Conservation (phyloP, 305 asterid genomes). For the Withania somnifera region DNA sequence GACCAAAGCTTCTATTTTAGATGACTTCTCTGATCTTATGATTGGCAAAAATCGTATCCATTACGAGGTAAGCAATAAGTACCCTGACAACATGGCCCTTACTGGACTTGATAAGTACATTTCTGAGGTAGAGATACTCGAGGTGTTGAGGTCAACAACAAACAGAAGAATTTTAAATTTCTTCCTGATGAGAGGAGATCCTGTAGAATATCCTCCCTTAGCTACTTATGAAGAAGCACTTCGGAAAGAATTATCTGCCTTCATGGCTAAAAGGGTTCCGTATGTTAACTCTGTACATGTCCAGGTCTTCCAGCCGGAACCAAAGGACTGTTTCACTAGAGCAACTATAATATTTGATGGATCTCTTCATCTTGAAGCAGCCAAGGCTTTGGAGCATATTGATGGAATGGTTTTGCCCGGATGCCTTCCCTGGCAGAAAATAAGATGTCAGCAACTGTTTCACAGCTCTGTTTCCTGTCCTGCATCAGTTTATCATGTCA, state of each 20-base stretch:
- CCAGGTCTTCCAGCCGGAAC: conserved; percentile 57
- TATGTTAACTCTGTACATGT: conserved; percentile 43
- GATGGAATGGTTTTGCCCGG: conserved; percentile 71
- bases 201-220: conserved; percentile 42
- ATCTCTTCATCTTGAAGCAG: conserved; percentile 80
- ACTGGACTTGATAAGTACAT: conserved; percentile 42
- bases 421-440: conserved; percentile 71
- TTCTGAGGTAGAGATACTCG: conserved; percentile 48
- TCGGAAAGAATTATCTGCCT: conserved; percentile 48
- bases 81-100: conserved; percentile 27
- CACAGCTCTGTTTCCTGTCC: conserved; percentile 72
- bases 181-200: conserved; percentile 46
- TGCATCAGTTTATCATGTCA: conserved; percentile 54
- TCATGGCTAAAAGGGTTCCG: conserved; percentile 59
- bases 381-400: conserved; percentile 70
- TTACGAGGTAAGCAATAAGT: conserved; percentile 29
- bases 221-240: conserved; percentile 62
- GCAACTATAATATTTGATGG: conserved; percentile 71
- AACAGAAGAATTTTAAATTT: conserved; percentile 33
- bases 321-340: conserved; percentile 40
- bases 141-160: conserved; percentile 32
- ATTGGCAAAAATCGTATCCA: conserved; percentile 33
- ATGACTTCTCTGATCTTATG: conserved; percentile 36
- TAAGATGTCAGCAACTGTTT: conserved; percentile 57
- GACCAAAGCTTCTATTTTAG: conserved; percentile 23